A percentile compares a stretch with the other conserved stretches of the same genome.
These are phyloP conservation scores for Aspergillus sp. DNA, from an alignment of 2,329 filamentous ascomycete species.

Conservation along the genomic window DNA sequence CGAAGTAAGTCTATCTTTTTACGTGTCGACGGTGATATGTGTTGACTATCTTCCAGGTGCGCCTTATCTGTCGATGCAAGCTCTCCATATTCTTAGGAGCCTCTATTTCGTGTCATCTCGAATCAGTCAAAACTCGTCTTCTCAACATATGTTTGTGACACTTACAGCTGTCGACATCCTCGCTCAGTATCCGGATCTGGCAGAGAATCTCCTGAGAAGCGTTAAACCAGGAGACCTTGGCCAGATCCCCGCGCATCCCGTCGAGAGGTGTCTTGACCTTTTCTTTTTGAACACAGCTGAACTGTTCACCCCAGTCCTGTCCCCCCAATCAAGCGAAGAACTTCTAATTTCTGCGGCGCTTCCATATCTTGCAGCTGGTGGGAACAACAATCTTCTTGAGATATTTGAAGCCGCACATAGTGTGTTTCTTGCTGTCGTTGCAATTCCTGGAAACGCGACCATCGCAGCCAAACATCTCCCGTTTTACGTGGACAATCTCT, in stretches of 20 bases:
- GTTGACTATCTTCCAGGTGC: slow-evolving; percentile 41
- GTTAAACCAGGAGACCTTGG: slow-evolving; percentile 55
- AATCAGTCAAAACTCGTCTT: slow-evolving; percentile 68
- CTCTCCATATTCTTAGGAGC: slow-evolving; percentile 69
- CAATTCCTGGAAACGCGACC: slow-evolving; percentile 69
- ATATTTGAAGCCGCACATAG: slow-evolving; percentile 90
- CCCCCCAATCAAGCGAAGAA: slow-evolving; percentile 63
- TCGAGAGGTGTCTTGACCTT: slow-evolving; percentile 71
- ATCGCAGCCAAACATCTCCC: slow-evolving; percentile 69
- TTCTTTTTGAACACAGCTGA: slow-evolving; percentile 86
- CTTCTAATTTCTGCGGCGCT: slow-evolving; percentile 70
- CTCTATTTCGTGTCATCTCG: slow-evolving; percentile 77
- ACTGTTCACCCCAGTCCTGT: slow-evolving; percentile 69
- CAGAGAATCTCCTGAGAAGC: slow-evolving; percentile 62
- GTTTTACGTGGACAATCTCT: slow-evolving; percentile 77
- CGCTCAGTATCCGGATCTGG: slow-evolving; percentile 62
- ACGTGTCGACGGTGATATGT: not conserved
- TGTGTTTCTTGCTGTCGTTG: slow-evolving; percentile 72
- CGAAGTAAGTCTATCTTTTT: slow-evolving; percentile 36
- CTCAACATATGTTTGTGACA: slow-evolving; percentile 80
- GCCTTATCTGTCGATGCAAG: slow-evolving; percentile 64
- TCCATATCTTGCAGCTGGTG: slow-evolving; percentile 64
- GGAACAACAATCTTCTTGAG: slow-evolving; percentile 54
- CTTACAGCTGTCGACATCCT: slow-evolving; percentile 78
- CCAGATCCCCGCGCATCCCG: slow-evolving; percentile 57